Base-by-base conservation (phyloP, 2,329 filamentous ascomycete genomes). In the Trichoderma brevicompactum region DNA sequence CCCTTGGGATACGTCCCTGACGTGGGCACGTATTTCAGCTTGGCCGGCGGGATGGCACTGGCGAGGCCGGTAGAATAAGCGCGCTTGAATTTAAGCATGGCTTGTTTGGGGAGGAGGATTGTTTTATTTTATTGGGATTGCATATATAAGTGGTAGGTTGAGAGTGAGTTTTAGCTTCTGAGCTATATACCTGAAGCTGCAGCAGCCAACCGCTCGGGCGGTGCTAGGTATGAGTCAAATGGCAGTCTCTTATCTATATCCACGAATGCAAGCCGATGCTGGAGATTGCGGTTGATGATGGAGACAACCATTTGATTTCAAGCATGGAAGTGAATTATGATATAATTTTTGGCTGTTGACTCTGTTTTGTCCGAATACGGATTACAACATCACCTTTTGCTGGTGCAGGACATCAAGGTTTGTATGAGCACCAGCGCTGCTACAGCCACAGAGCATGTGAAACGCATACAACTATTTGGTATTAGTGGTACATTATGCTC, bases 21-120 rank as follows among this genome's bases (percentile, higher is more conserved):
- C 1, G 87, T 89, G 8, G 95, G 94, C 59, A 98, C 87, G 78
- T 96, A 97, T 79, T 96, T 96, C 77, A 89, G 86, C 82, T 98
- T 99, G 66, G 90, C 86, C 15, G 86, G 84, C 1, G 94, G 93
- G 65, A 96, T 82, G 40, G 74, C 68, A 43, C 69, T 70, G 56
- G 71, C 69, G 69, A 71, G 56, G 70, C 71, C 62, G 23, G 75
- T 73, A 62, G 74, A 76, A 71, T 75, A 77, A 36, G 76, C 72
- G 58, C 76, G 76, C 36, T 74, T 71, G 65, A 77, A 72, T 65
- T 72, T 77, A 74, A 79, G 76, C 65, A 67, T 65, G 28, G 19
- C 50, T 50, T 41, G 7, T 59, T 66, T 15, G 5, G 23, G 15
- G 4, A 7, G 23, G 58, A 50, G n/a, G n/a, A 40, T 15, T n/a